phyloP scores from a whole-genome alignment of 306 rosid species.

The Gynostemma pentaphyllum region DNA sequence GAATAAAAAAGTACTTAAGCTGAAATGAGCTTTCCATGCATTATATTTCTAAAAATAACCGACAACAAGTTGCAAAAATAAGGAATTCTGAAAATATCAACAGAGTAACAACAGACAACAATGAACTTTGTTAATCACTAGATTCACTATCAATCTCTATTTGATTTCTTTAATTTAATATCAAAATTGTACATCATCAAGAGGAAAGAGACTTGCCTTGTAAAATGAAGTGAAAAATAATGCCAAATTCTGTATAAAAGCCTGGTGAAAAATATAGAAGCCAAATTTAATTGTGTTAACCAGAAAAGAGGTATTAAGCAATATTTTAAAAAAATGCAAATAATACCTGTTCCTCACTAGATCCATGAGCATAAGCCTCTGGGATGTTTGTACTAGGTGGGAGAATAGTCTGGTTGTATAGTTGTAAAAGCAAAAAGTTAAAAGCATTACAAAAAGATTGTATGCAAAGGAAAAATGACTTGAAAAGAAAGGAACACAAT shows the following conservation, averaged over 20 bases:
- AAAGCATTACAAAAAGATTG: not conserved
- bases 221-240: conserved; percentile 83
- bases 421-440: conserved; percentile 1
- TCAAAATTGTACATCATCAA: not conserved
- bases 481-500: not conserved
- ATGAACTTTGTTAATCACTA: not conserved
- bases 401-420: conserved; percentile 42
- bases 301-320: not conserved
- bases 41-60: no score
- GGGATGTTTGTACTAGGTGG: conserved; percentile 76
- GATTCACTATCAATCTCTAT: not conserved
- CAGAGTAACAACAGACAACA: no score
- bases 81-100: no score
- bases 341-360: conserved; percentile 73
- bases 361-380: conserved; percentile 79
- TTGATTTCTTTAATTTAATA: not conserved
- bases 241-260: conserved; percentile 88
- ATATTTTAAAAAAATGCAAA: not conserved
- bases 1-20: no score
- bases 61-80: no score
- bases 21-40: no score
- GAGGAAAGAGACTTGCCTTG: conserved; percentile 40
- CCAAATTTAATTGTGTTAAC: conserved; percentile 7
- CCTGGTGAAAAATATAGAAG: conserved; percentile 30
- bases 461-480: not conserved